A percentile compares a stretch with the other conserved stretches of the same genome.
These are phyloP conservation scores for Elongisporangium prolatum DNA, from an alignment of 352 stramenopile genomes.

Conservation along the genomic window DNA sequence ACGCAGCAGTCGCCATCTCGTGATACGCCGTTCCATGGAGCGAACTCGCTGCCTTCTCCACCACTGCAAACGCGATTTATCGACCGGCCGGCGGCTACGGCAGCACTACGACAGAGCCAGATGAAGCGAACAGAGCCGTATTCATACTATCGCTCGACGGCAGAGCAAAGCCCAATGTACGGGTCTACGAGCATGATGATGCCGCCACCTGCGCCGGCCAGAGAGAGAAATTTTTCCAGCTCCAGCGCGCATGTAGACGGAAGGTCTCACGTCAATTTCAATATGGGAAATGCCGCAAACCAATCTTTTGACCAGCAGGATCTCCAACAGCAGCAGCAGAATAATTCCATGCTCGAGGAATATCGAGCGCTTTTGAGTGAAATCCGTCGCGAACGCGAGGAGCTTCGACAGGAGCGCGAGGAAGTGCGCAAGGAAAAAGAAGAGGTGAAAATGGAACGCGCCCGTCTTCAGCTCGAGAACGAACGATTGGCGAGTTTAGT, in stretches of 20 bases:
- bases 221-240: neutral
- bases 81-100: neutral
- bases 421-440: slow-evolving; percentile 66
- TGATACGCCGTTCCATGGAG: neutral
- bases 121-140: neutral
- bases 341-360: slow-evolving; percentile 43
- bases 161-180: neutral
- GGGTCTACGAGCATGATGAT: neutral
- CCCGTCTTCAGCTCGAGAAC: slow-evolving; percentile 68
- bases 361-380: slow-evolving; percentile 60
- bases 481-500: slow-evolving; percentile 64
- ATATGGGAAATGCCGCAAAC: neutral
- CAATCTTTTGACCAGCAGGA: slow-evolving; percentile 15
- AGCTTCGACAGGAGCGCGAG: slow-evolving; percentile 65
- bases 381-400: slow-evolving; percentile 69
- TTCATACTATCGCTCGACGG: neutral
- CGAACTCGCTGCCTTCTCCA: neutral
- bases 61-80: neutral
- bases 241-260: neutral
- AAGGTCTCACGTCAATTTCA: neutral
- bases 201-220: neutral
- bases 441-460: slow-evolving; percentile 61
- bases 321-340: slow-evolving; percentile 7
- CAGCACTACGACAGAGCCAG: neutral
- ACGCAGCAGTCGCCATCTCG: neutral